Evolutionary conservation across 2,329 filamentous ascomycete species (phyloP).

Genomic region (Aspergillus phoenicis): DNA sequence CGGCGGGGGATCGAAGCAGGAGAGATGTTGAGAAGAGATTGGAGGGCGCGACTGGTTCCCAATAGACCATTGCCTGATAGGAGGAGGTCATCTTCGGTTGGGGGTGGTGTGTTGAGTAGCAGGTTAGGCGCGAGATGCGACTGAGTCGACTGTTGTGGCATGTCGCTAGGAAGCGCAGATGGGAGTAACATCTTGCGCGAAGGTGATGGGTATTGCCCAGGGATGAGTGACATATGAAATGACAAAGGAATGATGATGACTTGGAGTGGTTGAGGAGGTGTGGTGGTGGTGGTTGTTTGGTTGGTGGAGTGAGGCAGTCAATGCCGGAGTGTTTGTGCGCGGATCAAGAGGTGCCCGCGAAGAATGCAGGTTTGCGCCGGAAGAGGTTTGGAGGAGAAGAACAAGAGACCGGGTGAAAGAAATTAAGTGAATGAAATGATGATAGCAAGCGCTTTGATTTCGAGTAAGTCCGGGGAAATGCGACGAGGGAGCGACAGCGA

Average conservation of each 20-base stretch:
- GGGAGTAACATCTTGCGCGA: conserved; percentile 46
- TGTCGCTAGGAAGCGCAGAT: conserved; percentile 50
- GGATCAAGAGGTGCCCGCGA: conserved; percentile 21
- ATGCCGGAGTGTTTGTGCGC: conserved; percentile 21
- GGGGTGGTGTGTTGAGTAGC: conserved; percentile 43
- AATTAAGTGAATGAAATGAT: conserved; percentile 20
- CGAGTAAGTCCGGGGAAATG: conserved; percentile 27
- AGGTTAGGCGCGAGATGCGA: conserved; percentile 40
- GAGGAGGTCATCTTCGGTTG: conserved; percentile 37
- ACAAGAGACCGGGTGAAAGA: conserved; percentile 18
- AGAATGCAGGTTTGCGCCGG: conserved; percentile 37
- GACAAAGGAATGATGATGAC: conserved; percentile 13
- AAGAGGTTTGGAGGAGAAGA: conserved; percentile 27
- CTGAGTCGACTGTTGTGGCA: conserved; percentile 35
- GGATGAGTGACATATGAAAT: background rate
- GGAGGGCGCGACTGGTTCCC: conserved; percentile 47
- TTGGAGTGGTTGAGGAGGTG: conserved; percentile 5
- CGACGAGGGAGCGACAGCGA: conserved; percentile 30
- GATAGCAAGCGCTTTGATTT: conserved; percentile 28
- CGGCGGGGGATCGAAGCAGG: conserved; percentile 41
- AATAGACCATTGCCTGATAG: conserved; percentile 41
- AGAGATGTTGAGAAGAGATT: conserved; percentile 45
- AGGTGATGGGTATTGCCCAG: background rate
- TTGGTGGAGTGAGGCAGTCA: background rate
- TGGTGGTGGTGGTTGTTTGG: background rate